Conservation (phyloP, 2,329 filamentous ascomycete genomes). For the Curvularia sp. region DNA sequence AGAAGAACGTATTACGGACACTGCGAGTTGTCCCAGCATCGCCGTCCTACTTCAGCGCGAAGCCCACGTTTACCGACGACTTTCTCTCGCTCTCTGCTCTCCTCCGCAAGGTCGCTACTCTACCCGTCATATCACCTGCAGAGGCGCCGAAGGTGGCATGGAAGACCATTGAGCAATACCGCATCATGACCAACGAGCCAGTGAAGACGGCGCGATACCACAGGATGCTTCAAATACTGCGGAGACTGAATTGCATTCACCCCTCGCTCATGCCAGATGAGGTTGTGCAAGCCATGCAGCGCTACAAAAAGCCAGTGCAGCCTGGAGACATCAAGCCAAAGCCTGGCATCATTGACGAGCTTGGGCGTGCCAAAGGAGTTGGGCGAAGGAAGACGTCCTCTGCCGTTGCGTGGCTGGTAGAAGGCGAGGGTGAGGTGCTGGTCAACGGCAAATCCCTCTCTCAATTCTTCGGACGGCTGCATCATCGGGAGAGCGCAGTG, state of each 20-base stretch:
- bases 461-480: slow-evolving; percentile 82
- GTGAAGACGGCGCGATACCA: slow-evolving; percentile 74
- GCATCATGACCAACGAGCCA: slow-evolving; percentile 57
- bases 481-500: slow-evolving; percentile 92
- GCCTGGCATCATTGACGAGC: slow-evolving; percentile 72
- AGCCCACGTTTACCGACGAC: slow-evolving; percentile 84
- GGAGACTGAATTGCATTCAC: slow-evolving; percentile 84
- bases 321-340: slow-evolving; percentile 69
- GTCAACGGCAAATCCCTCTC: slow-evolving; percentile 88
- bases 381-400: slow-evolving; percentile 88
- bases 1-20: slow-evolving; percentile 36
- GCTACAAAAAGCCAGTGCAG: slow-evolving; percentile 78
- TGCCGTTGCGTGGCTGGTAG: slow-evolving; percentile 86
- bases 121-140: slow-evolving; percentile 71
- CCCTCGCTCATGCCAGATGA: slow-evolving; percentile 75
- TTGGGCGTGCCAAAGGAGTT: slow-evolving; percentile 78
- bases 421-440: slow-evolving; percentile 87
- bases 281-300: slow-evolving; percentile 68
- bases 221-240: slow-evolving; percentile 75
- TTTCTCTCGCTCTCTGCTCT: slow-evolving; percentile 76
- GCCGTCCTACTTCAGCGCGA: slow-evolving; percentile 92
- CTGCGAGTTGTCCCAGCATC: slow-evolving; percentile 81
- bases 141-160: slow-evolving; percentile 79
- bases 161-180: slow-evolving; percentile 80
- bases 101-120: slow-evolving; percentile 71